Base-by-base conservation (phyloP, 495 filamentous ascomycete species). In the Penicillium verhagenii region DNA sequence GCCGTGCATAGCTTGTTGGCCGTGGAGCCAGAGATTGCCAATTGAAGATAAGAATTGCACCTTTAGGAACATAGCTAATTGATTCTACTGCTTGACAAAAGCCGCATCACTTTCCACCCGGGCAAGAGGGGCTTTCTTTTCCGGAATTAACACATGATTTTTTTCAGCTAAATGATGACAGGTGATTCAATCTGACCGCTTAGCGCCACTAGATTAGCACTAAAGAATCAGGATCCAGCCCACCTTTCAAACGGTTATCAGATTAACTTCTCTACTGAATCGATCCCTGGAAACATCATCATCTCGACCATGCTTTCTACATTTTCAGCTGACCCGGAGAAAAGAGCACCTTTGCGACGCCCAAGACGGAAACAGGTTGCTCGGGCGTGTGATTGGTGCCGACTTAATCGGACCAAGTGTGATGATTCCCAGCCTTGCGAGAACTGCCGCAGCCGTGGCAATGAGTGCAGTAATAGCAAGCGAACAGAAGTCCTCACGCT, bases 371-470 rank as follows among this genome's bases (percentile, higher is more conserved):
- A 58, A 21, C 76, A 79, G 53, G 78, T 79, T 6, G 61, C 69
- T 18, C 63, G 75, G 9, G 76, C 78, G 3, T 80, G 77, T 53
- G 76, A 77, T 58, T 76, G 73, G 71, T 80, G 78, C 45, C 74
- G 77, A 8, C 52, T 69, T 6, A 70, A 77, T 49, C 67, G 76
- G 3, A 71, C 75, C 55, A 79, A 77, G 54, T 80, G 77, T 53
- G 75, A 82, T 56, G 71, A 69, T 38, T 52, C 60, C 18, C 52
- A 65, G 40, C 78, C 75, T 24, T 80, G 78, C 59, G 52, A 63
- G 33, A 79, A 80, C 58, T 80, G 77, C 47, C 52, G 64, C 45
- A 68, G 24, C 20, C 64, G 69, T 61, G 75, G 76, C 2, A 67
- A 59, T 16, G 54, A 65, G 10, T 78, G 72, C 59, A 71, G 60